These are phyloP conservation scores for Populus tomentosa DNA, from an alignment of 441 rosid species.

Conservation along the genomic window DNA sequence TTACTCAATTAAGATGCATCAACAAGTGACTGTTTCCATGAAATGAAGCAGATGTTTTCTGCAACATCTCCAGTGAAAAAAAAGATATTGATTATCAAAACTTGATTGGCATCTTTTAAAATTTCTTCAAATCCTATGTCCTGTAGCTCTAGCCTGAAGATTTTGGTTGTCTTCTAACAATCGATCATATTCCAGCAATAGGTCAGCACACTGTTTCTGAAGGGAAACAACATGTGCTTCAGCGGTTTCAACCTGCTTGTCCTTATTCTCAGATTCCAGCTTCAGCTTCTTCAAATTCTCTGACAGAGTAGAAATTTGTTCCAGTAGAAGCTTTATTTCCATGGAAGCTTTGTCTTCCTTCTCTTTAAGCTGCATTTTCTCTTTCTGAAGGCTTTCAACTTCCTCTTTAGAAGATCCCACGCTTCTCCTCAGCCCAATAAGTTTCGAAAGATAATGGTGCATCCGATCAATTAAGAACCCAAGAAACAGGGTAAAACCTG, in stretches of 20 bases:
- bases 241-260: conserved; percentile 68
- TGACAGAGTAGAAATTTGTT: conserved; percentile 42
- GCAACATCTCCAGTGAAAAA: background rate
- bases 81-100: conserved; percentile 6
- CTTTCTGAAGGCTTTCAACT: conserved; percentile 57
- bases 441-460: conserved; percentile 81
- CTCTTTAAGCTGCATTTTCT: conserved; percentile 55
- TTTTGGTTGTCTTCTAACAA: conserved; percentile 85
- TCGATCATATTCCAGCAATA: conserved; percentile 85
- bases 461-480: conserved; percentile 85
- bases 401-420: conserved; percentile 71
- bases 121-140: conserved; percentile 34
- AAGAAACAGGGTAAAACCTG: conserved; percentile 87
- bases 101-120: conserved; percentile 9
- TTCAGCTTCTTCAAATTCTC: conserved; percentile 59
- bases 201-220: conserved; percentile 85
- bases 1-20: background rate
- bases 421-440: conserved; percentile 52
- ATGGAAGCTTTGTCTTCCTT: conserved; percentile 62
- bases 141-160: conserved; percentile 65
- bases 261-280: conserved; percentile 58
- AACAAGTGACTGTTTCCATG: conserved; percentile 5
- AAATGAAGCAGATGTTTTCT: conserved; percentile 8
- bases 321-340: conserved; percentile 55
- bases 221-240: conserved; percentile 77